Conservation (phyloP, 768 basidiomycete genomes). For the Lactifluus pinguis region DNA sequence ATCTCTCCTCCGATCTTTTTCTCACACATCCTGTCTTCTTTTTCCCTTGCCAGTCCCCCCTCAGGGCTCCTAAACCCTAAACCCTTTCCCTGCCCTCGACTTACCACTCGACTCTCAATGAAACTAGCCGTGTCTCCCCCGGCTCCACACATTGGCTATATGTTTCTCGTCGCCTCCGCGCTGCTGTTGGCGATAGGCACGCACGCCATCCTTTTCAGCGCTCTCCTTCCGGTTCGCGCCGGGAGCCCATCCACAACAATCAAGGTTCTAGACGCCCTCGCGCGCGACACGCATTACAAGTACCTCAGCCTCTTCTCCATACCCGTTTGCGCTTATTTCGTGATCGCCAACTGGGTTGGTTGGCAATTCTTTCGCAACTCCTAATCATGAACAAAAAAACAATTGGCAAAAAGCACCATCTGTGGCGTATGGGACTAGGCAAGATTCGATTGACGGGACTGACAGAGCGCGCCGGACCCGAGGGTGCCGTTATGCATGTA, state of each 20-base stretch:
- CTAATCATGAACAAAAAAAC: constrained; percentile 27
- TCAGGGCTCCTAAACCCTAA: background rate
- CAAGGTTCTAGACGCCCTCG: constrained; percentile 51
- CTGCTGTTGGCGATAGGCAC: constrained; percentile 10
- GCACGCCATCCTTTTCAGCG: constrained; percentile 13
- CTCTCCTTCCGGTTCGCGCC: background rate
- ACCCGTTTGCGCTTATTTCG: constrained; percentile 78
- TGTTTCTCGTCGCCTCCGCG: constrained; percentile 10
- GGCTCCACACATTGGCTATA: background rate
- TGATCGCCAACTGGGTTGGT: constrained; percentile 97
- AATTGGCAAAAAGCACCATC: background rate
- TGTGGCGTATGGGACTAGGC: background rate
- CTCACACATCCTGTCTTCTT: background rate
- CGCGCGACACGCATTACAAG: constrained; percentile 80
- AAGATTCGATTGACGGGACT: background rate
- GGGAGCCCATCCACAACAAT: background rate
- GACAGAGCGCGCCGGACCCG: constrained; percentile 6
- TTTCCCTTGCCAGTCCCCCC: background rate
- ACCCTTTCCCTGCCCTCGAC: no score
- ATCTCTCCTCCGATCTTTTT: background rate
- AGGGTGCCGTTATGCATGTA: background rate
- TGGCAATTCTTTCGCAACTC: constrained; percentile 97
- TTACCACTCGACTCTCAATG: background rate
- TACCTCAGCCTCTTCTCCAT: constrained; percentile 74
- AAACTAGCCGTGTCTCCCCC: background rate